Evolutionary conservation across 1,139 yeast genomes (phyloP).

Genomic region (Yamadazyma jaroonii): DNA sequence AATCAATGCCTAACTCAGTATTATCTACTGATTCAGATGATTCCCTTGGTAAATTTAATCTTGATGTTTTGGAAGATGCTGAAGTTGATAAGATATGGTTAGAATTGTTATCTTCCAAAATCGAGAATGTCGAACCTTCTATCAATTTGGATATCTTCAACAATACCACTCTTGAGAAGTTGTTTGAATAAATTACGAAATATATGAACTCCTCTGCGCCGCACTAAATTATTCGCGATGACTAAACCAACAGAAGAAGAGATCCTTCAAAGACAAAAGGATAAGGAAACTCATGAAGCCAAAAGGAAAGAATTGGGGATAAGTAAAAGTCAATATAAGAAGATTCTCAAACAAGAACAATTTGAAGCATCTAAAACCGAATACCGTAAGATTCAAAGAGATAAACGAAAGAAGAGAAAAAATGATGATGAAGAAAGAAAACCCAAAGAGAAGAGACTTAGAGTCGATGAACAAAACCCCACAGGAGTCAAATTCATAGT

Average conservation of each 20-base stretch:
- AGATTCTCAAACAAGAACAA: slow-evolving; percentile 53
- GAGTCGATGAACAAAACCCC: slow-evolving; percentile 38
- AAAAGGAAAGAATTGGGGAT: slow-evolving; percentile 14
- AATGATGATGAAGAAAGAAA: slow-evolving; percentile 5
- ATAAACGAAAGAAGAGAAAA: slow-evolving; percentile 47
- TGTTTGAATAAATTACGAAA: neutral
- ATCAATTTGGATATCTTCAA: slow-evolving; percentile 8
- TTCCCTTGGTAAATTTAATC: slow-evolving; percentile 11
- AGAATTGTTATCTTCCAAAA: slow-evolving; percentile 34
- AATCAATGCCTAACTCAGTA: too few species aligned
- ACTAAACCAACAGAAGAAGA: slow-evolving; percentile 7
- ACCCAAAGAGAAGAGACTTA: slow-evolving; percentile 28
- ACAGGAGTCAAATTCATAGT: slow-evolving; percentile 57
- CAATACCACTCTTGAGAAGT: slow-evolving; percentile 2
- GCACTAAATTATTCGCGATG: neutral
- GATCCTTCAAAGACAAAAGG: slow-evolving; percentile 7
- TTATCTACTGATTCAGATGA: too few species aligned
- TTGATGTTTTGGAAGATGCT: slow-evolving; percentile 27
- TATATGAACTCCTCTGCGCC: neutral
- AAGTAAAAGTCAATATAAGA: slow-evolving; percentile 77
- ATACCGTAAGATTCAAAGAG: slow-evolving; percentile 48
- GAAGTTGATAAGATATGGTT: slow-evolving; percentile 42
- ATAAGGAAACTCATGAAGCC: slow-evolving; percentile 12
- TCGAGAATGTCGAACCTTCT: slow-evolving; percentile 13
- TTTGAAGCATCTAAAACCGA: slow-evolving; percentile 68